Evolutionary conservation across 306 rosid species (phyloP), one percentile per base, ranked within the genome.

Genomic region (Canavalia ensiformis): DNA sequence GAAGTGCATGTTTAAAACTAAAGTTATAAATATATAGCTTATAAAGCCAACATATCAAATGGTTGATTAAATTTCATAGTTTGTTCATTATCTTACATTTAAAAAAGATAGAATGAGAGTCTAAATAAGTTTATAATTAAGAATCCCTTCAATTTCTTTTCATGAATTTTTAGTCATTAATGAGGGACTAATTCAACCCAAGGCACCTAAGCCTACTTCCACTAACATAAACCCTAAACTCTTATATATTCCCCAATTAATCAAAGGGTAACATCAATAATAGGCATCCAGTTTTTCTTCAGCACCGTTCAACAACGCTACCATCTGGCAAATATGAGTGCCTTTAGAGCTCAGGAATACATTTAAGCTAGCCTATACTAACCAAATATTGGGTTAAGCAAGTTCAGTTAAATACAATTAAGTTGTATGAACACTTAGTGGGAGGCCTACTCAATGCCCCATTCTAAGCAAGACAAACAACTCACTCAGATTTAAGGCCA

Each of bases 301-400:
- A 37, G 35, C 6, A 58, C 39, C 64, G 29, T 4, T 58, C 64
- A 58, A 12, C 2, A 30, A 58, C 39, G 50, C 39, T 49, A 50
- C 8, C 74, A 64, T 65, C 50, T 78, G 10, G 42, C 8, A 46
- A 4, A 30, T 6, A 9, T 8, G 8, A 50, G 41, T 42, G 77
- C 10, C 67, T 76, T 58, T 10, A 39, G 54, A 56, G 47, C 28
- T 55, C 30, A 35, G 5, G 55, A 66, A 67, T 45, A 42, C 44
- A 28, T 29, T 46, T 7, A 46, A 33, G 68, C 33, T 44, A 54
- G 52, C 66, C 5, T n/a, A 33, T 4, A 47, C 65, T 73, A 72
- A 62, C 30, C 37, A 50, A 77, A 39, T 37, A 77, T 65, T 45
- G 46, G 67, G 55, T 39, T 41, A 60, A 18, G 7, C 31, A 77